Percentiles rank a stretch among this genome's conserved stretches.
These are phyloP conservation scores for Beauveria bassiana DNA, from an alignment of 2,329 filamentous ascomycete genomes.

Conservation along the genomic window DNA sequence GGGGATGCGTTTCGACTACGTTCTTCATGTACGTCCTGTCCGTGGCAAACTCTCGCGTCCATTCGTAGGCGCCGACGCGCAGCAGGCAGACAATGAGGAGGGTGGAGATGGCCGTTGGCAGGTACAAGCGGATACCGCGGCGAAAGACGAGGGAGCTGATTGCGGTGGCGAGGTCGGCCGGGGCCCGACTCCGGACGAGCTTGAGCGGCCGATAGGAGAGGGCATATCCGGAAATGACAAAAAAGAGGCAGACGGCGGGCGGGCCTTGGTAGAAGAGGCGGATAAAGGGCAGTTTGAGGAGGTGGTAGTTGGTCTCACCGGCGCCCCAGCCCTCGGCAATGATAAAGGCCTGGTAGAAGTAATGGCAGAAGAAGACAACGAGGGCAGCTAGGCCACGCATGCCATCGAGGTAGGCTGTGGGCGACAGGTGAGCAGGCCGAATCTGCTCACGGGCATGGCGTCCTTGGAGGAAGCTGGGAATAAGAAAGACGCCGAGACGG, in stretches of 20 bases:
- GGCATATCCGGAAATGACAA: conserved; percentile 33
- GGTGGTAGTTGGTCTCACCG: conserved; percentile 33
- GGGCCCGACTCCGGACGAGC: too few species aligned
- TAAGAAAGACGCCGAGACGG: conserved; percentile 35
- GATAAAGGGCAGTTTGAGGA: conserved; percentile 46
- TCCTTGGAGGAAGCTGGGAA: conserved; percentile 46
- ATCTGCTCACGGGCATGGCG: conserved; percentile 33
- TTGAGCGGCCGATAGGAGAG: too few species aligned
- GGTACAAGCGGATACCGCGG: conserved; percentile 42
- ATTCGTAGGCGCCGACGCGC: conserved; percentile 39
- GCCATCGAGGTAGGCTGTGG: conserved; percentile 51
- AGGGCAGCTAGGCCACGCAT: conserved; percentile 49
- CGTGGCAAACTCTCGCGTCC: conserved; percentile 37
- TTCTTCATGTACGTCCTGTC: conserved; percentile 38
- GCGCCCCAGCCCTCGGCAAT: conserved; percentile 44
- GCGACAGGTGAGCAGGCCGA: conserved; percentile 34
- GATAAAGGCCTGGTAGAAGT: conserved; percentile 43
- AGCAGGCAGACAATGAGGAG: conserved; percentile 38
- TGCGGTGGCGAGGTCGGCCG: conserved; percentile 31
- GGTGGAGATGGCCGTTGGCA: conserved; percentile 44
- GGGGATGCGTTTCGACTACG: conserved; percentile 40
- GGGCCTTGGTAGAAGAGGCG: conserved; percentile 48
- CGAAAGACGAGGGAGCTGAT: conserved; percentile 46
- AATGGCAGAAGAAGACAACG: conserved; percentile 50
- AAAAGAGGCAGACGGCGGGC: conserved; percentile 53